A percentile compares a stretch with the other conserved stretches of the same genome.
These are phyloP conservation scores for Tritrichomonas musculus DNA, from an alignment of 208 protist species.

Conservation along the genomic window DNA sequence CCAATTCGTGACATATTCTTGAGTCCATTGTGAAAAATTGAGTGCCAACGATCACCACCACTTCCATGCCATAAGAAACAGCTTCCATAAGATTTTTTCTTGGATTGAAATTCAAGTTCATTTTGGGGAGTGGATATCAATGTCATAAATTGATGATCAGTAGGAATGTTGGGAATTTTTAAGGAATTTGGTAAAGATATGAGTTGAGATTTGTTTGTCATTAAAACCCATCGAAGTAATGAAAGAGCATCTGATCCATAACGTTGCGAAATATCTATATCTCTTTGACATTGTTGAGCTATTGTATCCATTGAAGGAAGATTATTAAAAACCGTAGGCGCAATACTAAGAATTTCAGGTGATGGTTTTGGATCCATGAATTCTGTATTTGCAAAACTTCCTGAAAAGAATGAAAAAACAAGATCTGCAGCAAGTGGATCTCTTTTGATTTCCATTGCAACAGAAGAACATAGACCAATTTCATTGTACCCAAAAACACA, in stretches of 20 bases:
- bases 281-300: not conserved
- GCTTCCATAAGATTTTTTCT: not conserved
- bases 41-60: not conserved
- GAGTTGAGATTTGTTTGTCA: not conserved
- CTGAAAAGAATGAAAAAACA: not conserved
- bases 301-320: not conserved
- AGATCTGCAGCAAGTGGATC: not conserved
- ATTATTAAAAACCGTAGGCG: not conserved
- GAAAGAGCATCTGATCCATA: not conserved
- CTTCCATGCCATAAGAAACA: not conserved
- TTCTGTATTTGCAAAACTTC: not conserved
- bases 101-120: not conserved
- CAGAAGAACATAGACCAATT: not conserved
- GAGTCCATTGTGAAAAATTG: not conserved
- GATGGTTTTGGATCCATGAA: not conserved
- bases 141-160: not conserved
- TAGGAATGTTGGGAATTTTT: not conserved
- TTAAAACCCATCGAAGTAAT: not conserved
- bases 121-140: not conserved
- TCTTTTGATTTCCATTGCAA: not conserved
- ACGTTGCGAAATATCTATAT: not conserved
- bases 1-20: not conserved
- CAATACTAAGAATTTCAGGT: not conserved
- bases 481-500: not conserved
- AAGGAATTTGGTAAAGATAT: not conserved